phyloP scores from a whole-genome alignment of 2,329 filamentous ascomycete species.

The Pseudogymnoascus sp. region DNA sequence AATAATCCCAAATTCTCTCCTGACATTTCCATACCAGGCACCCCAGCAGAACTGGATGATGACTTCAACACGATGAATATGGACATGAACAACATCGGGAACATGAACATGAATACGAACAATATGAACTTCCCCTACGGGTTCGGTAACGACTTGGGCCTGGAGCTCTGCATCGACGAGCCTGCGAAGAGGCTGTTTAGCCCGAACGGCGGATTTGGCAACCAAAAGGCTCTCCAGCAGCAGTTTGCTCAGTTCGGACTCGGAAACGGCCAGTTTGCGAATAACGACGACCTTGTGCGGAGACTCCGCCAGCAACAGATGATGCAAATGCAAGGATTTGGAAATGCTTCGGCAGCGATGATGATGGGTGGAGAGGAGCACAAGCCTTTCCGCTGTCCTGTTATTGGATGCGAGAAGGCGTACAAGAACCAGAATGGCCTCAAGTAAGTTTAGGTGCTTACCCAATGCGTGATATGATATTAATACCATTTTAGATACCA shows the following conservation, averaged over 20 bases:
- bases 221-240: constrained; percentile 56
- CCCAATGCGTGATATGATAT: background rate
- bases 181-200: constrained; percentile 91
- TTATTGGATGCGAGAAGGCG: constrained; percentile 97
- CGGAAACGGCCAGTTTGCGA: constrained; percentile 52
- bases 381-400: constrained; percentile 95
- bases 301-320: constrained; percentile 55
- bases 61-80: constrained; percentile 57
- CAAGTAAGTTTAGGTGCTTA: constrained; percentile 54
- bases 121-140: constrained; percentile 31
- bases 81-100: constrained; percentile 47
- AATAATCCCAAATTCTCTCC: constrained; percentile 37
- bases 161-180: constrained; percentile 73
- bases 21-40: constrained; percentile 62
- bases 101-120: constrained; percentile 42
- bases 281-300: constrained; percentile 63
- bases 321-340: constrained; percentile 31
- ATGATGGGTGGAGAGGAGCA: constrained; percentile 76
- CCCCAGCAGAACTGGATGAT: constrained; percentile 66
- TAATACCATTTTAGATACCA: constrained; percentile 45
- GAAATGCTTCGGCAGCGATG: constrained; percentile 33
- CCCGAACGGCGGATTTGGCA: constrained; percentile 64
- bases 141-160: constrained; percentile 39
- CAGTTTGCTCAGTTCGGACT: constrained; percentile 66
- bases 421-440: constrained; percentile 99